A percentile compares a stretch with the other conserved stretches of the same genome.
phyloP scores from a whole-genome alignment of 2,329 filamentous ascomycete species.

The Aureobasidium subglaciale region DNA sequence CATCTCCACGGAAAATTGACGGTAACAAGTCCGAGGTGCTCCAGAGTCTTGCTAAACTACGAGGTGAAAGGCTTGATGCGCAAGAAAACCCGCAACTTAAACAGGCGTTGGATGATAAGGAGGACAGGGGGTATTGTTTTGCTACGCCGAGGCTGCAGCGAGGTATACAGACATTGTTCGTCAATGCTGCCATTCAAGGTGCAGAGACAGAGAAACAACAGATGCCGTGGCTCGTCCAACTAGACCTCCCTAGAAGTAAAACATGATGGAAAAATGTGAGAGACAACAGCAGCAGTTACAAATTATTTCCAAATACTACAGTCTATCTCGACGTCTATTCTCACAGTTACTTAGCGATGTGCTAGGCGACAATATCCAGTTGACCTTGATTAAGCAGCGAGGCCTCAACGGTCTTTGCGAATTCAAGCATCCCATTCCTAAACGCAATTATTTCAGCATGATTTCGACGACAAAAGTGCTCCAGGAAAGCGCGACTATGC shows the following conservation, averaged over 20 bases:
- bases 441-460: too few species aligned
- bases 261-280: not conserved
- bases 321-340: too few species aligned
- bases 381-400: too few species aligned
- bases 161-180: slow-evolving; percentile 49
- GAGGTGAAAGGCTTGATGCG: not conserved
- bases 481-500: too few species aligned
- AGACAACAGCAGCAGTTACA: too few species aligned
- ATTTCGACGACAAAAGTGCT: too few species aligned
- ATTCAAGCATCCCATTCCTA: too few species aligned
- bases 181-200: slow-evolving; percentile 53
- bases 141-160: slow-evolving; percentile 25
- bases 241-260: slow-evolving; percentile 33
- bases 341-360: too few species aligned
- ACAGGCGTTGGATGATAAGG: not conserved
- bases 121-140: not conserved
- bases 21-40: not conserved
- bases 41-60: not conserved
- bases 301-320: too few species aligned
- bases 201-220: slow-evolving; percentile 42
- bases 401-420: too few species aligned
- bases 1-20: not conserved
- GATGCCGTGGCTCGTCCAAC: slow-evolving; percentile 49
- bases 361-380: too few species aligned
- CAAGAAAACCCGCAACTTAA: not conserved